Evolutionary conservation across 148 eudicot species (phyloP).

Genomic region (Cornus controversa): DNA sequence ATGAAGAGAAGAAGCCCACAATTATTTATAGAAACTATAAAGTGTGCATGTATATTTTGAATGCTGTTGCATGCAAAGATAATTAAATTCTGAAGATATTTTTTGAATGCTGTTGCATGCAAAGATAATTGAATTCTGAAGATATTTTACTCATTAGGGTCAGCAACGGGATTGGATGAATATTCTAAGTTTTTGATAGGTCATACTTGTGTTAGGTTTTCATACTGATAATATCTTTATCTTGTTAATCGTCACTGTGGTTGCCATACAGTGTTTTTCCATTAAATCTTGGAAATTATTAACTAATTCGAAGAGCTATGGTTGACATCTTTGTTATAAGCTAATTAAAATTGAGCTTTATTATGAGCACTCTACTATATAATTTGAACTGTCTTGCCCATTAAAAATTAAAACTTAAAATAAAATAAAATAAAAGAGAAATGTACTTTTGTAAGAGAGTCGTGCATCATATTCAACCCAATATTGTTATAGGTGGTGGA

Average conservation of each 20-base stretch:
- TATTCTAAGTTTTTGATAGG: conserved; percentile 5
- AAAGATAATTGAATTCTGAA: not conserved
- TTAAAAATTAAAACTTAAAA: too few relatives aligned
- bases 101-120: not conserved
- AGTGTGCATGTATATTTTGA: not conserved
- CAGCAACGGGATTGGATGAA: not conserved
- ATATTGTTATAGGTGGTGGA: not conserved
- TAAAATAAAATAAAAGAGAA: too few relatives aligned
- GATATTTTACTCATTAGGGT: not conserved
- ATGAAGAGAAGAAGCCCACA: not conserved
- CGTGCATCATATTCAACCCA: not conserved
- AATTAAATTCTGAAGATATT: not conserved
- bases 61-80: not conserved
- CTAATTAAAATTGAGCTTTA: not conserved
- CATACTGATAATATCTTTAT: not conserved
- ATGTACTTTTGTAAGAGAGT: not conserved
- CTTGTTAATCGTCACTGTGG: too few relatives aligned
- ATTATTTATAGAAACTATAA: not conserved
- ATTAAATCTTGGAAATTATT: not conserved
- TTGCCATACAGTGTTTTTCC: not conserved
- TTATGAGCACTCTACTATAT: not conserved
- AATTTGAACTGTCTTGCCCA: too few relatives aligned
- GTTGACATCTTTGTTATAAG: not conserved
- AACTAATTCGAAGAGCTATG: not conserved
- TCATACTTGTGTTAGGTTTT: not conserved